phyloP scores from a whole-genome alignment of 2,329 filamentous ascomycete species.

The Penicillium janthinellum region DNA sequence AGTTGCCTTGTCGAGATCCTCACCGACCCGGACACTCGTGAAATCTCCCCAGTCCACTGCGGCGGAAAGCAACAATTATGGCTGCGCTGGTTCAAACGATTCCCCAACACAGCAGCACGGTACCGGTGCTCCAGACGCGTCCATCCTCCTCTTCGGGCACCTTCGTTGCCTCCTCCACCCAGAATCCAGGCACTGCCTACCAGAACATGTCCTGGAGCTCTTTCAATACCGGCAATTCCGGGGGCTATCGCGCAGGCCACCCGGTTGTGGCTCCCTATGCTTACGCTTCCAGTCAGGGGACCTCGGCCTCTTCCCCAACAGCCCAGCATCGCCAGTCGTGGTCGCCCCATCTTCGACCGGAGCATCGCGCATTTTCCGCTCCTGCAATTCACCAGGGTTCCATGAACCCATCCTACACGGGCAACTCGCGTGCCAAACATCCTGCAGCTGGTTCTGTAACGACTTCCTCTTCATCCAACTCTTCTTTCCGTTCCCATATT shows the following conservation, averaged over 20 bases:
- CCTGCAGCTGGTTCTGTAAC: slow-evolving; percentile 57
- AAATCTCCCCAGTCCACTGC: slow-evolving; percentile 17
- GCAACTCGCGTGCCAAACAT: slow-evolving; percentile 44
- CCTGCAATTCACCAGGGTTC: slow-evolving; percentile 50
- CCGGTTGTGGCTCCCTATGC: slow-evolving; percentile 75
- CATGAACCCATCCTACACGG: slow-evolving; percentile 32
- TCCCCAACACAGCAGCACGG: slow-evolving; percentile 71
- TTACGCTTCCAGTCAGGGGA: slow-evolving; percentile 70
- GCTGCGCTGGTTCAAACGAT: slow-evolving; percentile 82
- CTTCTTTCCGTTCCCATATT: slow-evolving; percentile 46
- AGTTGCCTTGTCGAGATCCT: slow-evolving; percentile 25
- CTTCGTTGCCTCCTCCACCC: slow-evolving; percentile 45
- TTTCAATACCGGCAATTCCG: slow-evolving; percentile 43
- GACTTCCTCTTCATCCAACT: slow-evolving; percentile 54
- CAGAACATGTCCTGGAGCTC: slow-evolving; percentile 45
- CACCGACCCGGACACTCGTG: slow-evolving; percentile 25
- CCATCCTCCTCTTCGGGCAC: slow-evolving; percentile 65
- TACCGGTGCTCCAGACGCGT: slow-evolving; percentile 75
- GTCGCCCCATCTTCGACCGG: slow-evolving; percentile 58
- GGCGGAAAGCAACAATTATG: slow-evolving; percentile 60
- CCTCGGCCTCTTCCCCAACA: slow-evolving; percentile 34
- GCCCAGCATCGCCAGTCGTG: slow-evolving; percentile 57
- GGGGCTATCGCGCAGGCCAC: slow-evolving; percentile 52
- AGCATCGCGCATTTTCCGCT: slow-evolving; percentile 58
- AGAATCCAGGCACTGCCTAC: slow-evolving; percentile 40